A percentile compares a stretch with the other conserved stretches of the same genome.
These are phyloP conservation scores for Eremomyces bilateralis DNA, from an alignment of 495 filamentous ascomycete species.

Conservation along the genomic window DNA sequence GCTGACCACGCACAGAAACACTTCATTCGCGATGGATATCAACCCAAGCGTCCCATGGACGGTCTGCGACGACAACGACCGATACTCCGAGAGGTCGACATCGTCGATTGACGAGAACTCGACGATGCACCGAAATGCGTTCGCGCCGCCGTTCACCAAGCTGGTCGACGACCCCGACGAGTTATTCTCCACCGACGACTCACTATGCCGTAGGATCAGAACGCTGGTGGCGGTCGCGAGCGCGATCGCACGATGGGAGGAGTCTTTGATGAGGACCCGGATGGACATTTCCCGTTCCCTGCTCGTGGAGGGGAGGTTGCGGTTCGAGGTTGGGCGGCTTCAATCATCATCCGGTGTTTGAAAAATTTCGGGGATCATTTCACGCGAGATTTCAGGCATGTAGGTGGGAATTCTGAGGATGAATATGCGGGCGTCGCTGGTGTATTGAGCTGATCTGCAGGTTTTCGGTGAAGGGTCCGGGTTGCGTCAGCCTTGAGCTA, in stretches of 20 bases:
- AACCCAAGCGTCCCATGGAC: conserved; percentile 79
- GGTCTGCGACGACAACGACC: conserved; percentile 32
- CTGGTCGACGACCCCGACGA: conserved; percentile 6
- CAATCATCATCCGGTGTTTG: too few relatives aligned
- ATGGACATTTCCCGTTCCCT: conserved; percentile 24
- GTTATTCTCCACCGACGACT: conserved; percentile 24
- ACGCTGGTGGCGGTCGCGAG: conserved; percentile 57
- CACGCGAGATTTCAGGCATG: too few relatives aligned
- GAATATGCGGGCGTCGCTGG: too few relatives aligned
- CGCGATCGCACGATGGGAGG: conserved; percentile 67
- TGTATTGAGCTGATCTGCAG: too few relatives aligned
- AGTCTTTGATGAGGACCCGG: conserved; percentile 46
- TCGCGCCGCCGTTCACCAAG: conserved; percentile 7
- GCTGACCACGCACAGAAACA: conserved; percentile 84
- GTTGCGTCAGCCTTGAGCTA: too few relatives aligned
- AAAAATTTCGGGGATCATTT: too few relatives aligned
- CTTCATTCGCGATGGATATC: conserved; percentile 63
- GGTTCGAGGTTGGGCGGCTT: too few relatives aligned
- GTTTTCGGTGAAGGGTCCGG: too few relatives aligned
- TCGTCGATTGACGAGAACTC: conserved; percentile 52
- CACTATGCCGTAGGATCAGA: conserved; percentile 60
- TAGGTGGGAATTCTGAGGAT: too few relatives aligned
- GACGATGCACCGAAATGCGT: conserved; percentile 39
- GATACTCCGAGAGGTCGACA: conserved; percentile 49
- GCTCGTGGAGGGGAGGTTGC: background rate